Evolutionary conservation across 2,329 filamentous ascomycete genomes (phyloP), one percentile per base, ranked within the genome.

Genomic region (Hypoxylon sp.): DNA sequence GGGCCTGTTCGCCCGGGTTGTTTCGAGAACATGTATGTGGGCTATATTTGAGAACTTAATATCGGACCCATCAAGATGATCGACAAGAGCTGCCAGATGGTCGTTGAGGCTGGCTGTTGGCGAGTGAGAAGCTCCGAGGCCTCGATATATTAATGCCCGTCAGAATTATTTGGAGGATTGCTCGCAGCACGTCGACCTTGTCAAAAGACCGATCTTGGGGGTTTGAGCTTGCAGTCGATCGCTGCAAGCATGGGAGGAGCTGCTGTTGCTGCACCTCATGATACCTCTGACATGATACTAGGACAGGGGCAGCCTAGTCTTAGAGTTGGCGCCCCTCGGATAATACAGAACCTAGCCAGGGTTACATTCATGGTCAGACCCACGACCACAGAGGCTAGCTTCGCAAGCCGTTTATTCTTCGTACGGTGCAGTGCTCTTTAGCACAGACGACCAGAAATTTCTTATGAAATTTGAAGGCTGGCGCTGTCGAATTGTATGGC

Each of bases 191-290:
- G 24, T 62, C 24, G 61, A 58, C 45, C 61, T 65, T 65, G 62
- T 67, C 61, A 59, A n/a, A 59, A 59, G 45, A 56, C 22, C 16
- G 51, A 54, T 33, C 51, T 61, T 61, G 46, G 48, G 60, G 48
- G 60, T 60, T 49, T 50, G 46, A 61, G 46, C 57, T 56, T 65
- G 63, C 65, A 71, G 69, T 64, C 70, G 69, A 74, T 73, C 71
- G 67, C 68, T 68, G 69, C 69, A 54, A n/a, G 61, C 64, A 58
- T 65, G 60, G 28, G n/a, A n/a, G 20, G 38, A 42, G 46, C 48
- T 53, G 26, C 30, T 30, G 26, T 55, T 60, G 58, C 60, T 67
- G 61, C 64, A 64, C 58, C 61, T 63, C 61, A 69, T 54, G 61
- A 69, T 67, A 52, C 53, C n/a, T 58, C 49, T 61, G 40, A 56